Evolutionary conservation across 306 rosid genomes (phyloP).

Genomic region (Myrica gale): DNA sequence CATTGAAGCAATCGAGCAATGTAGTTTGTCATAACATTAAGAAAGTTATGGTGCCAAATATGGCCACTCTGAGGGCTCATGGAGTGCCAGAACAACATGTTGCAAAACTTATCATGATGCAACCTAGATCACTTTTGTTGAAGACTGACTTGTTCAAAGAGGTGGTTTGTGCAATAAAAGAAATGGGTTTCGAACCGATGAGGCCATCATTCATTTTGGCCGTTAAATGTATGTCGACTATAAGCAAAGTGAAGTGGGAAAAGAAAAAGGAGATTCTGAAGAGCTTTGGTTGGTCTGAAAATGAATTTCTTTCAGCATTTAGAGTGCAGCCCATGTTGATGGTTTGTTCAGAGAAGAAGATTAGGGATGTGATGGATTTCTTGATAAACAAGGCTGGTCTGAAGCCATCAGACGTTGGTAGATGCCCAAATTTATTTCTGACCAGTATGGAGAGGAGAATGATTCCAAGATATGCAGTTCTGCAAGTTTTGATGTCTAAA

Average conservation of each 20-base stretch:
- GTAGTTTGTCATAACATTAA: background rate
- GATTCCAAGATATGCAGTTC: slow-evolving; percentile 9
- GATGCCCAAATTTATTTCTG: slow-evolving; percentile 7
- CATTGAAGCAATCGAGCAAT: background rate
- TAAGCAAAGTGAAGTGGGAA: slow-evolving; percentile 7
- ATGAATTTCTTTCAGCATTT: background rate
- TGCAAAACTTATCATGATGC: background rate
- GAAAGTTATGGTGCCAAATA: background rate
- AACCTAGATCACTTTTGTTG: background rate
- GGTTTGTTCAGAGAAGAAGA: background rate
- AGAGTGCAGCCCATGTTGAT: background rate
- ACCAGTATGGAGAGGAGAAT: background rate
- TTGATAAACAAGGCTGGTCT: background rate
- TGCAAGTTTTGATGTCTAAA: slow-evolving; percentile 10
- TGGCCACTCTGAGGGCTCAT: background rate
- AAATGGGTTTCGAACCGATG: background rate
- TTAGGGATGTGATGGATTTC: slow-evolving; percentile 2
- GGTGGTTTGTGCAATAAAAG: slow-evolving; percentile 4
- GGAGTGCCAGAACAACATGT: background rate
- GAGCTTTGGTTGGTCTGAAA: background rate
- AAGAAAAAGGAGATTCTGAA: background rate
- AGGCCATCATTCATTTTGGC: background rate
- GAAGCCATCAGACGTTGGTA: background rate
- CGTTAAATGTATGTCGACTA: background rate
- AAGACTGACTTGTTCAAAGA: background rate